These are phyloP conservation scores for Zanthoxylum bungeanum DNA, from an alignment of 345 rosid species.

Conservation along the genomic window DNA sequence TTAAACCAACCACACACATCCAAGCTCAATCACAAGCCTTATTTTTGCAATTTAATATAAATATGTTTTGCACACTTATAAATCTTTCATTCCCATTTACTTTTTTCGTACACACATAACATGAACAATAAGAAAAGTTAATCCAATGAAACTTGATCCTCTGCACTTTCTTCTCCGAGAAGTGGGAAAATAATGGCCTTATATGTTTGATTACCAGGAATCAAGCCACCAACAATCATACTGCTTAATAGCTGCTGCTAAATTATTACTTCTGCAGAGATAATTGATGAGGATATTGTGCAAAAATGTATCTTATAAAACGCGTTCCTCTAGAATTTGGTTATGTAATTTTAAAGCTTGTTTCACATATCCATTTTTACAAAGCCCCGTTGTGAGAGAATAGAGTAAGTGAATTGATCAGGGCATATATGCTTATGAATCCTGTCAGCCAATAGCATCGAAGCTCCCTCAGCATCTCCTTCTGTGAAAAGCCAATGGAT, in stretches of 20 bases:
- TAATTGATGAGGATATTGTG: conserved; percentile 56
- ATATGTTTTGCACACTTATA: not conserved
- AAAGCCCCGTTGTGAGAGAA: conserved; percentile 46
- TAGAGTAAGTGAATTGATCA: conserved; percentile 50
- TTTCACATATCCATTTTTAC: conserved; percentile 34
- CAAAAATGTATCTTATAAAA: conserved; percentile 45
- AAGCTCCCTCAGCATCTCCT: conserved; percentile 51
- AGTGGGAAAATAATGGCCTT: conserved; percentile 37
- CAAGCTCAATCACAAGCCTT: too few relatives aligned
- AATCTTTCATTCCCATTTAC: not conserved
- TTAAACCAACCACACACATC: too few relatives aligned
- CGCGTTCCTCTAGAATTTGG: conserved; percentile 38
- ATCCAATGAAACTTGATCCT: conserved; percentile 3
- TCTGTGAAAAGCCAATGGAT: conserved; percentile 57
- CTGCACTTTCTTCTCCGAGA: conserved; percentile 24
- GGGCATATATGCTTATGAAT: conserved; percentile 32
- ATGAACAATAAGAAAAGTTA: not conserved
- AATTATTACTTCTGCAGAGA: conserved; percentile 35
- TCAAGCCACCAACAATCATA: conserved; percentile 55
- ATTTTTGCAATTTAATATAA: too few relatives aligned
- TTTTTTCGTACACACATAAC: too few relatives aligned
- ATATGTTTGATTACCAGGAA: conserved; percentile 43
- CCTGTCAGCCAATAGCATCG: conserved; percentile 45
- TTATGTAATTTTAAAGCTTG: conserved; percentile 51
- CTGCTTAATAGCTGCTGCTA: conserved; percentile 42